phyloP scores from a whole-genome alignment of 176 grass and related monocot species.

The Aegilops bicornis region DNA sequence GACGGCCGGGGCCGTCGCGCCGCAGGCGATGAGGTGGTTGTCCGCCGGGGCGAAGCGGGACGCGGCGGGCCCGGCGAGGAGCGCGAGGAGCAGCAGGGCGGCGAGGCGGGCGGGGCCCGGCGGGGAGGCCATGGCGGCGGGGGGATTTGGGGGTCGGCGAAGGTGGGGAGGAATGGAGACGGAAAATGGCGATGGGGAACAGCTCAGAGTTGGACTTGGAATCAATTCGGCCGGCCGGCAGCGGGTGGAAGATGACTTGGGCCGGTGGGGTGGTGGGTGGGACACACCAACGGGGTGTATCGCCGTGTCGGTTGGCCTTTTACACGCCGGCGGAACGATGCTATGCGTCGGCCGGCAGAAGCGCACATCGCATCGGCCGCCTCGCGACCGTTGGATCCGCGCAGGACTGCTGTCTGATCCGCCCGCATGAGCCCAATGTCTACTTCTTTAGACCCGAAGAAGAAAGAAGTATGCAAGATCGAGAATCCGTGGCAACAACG shows the following conservation, averaged over 20 bases:
- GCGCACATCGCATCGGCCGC: no score
- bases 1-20: conserved; percentile 32
- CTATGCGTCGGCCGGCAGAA: no score
- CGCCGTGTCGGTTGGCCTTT: no score
- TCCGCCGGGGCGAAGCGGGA: conserved; percentile 59
- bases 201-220: conserved; percentile 5
- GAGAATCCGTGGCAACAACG: no score
- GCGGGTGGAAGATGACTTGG: neutral
- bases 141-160: neutral
- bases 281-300: no score
- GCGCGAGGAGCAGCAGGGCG: conserved; percentile 38
- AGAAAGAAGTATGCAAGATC: no score
- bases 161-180: neutral
- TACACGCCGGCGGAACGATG: no score
- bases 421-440: no score
- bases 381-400: no score
- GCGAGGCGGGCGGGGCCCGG: conserved; percentile 12
- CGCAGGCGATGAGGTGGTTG: conserved; percentile 89
- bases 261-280: no score
- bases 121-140: conserved; percentile 50
- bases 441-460: no score
- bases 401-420: no score
- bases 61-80: conserved; percentile 22
- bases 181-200: conserved; percentile 27
- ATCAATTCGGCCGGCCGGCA: conserved; percentile 11